Percentiles rank a stretch among this genome's conserved stretches.
phyloP scores from a whole-genome alignment of 116 monocot genomes.

The Dioscorea cayenensis region DNA sequence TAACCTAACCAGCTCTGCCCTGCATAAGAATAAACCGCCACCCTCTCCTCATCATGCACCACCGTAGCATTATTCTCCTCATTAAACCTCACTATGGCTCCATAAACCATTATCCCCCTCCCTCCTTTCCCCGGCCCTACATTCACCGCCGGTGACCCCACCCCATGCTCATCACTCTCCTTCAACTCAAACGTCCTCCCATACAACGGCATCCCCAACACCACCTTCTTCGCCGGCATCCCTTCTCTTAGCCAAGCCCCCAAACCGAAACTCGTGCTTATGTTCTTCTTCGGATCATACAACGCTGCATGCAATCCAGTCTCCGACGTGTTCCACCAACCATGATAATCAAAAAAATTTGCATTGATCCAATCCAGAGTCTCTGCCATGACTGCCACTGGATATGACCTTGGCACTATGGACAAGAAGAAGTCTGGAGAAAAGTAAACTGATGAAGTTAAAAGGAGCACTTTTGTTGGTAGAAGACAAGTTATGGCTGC shows the following conservation, averaged over 20 bases:
- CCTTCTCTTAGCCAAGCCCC: slow-evolving; percentile 45
- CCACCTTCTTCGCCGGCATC: slow-evolving; percentile 41
- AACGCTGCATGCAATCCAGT: slow-evolving; percentile 49
- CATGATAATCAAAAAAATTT: slow-evolving; percentile 37
- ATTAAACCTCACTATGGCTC: slow-evolving; percentile 13
- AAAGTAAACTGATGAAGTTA: slow-evolving; percentile 66
- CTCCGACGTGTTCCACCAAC: slow-evolving; percentile 18
- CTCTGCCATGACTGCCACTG: slow-evolving; percentile 16
- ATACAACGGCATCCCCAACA: slow-evolving; percentile 62
- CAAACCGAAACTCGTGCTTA: slow-evolving; percentile 50
- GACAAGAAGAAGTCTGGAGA: slow-evolving; percentile 12
- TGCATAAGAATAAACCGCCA: slow-evolving; percentile 21
- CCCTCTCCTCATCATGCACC: slow-evolving; percentile 18
- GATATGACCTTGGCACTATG: slow-evolving; percentile 20
- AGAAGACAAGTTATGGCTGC: slow-evolving; percentile 15
- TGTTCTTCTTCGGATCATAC: slow-evolving; percentile 34
- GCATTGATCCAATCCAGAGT: slow-evolving; percentile 44
- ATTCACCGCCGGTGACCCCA: slow-evolving; percentile 48
- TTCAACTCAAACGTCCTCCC: slow-evolving; percentile 48
- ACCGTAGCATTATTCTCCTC: slow-evolving; percentile 3
- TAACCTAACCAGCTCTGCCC: slow-evolving; percentile 39
- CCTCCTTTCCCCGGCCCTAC: slow-evolving; percentile 23
- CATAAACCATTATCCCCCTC: slow-evolving; percentile 7
- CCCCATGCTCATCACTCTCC: slow-evolving; percentile 24
- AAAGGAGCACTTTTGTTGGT: background rate